Conservation (phyloP, 371 early-diverging fungal species). For the Actinomortierella wolfii region DNA sequence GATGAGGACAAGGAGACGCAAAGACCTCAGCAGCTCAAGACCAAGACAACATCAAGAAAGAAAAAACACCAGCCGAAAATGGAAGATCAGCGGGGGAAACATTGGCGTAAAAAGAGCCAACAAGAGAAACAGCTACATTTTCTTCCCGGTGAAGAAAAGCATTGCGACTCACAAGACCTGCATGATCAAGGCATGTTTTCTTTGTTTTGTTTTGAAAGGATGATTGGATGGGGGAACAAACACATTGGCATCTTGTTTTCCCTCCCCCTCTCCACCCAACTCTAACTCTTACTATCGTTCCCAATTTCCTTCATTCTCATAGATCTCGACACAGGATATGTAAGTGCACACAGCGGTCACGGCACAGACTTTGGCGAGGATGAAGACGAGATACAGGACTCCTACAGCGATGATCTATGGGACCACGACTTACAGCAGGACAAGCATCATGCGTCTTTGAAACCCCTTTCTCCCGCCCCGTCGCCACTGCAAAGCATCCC, state of each 20-base stretch:
- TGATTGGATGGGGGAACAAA: no score
- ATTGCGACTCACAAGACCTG: neutral
- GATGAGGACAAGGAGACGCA: neutral
- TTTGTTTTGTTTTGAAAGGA: no score
- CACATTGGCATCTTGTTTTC: no score
- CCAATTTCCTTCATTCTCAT: constrained; percentile 25
- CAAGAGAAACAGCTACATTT: neutral
- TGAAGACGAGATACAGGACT: constrained; percentile 22
- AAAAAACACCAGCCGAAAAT: no score
- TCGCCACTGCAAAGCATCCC: no score
- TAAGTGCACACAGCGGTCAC: constrained; percentile 47
- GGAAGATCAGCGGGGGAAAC: no score
- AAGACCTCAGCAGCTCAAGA: neutral
- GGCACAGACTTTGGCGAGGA: constrained; percentile 53
- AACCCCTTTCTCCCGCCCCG: no score
- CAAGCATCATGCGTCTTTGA: no score
- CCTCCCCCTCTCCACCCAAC: no score
- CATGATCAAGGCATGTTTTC: no score
- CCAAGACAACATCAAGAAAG: neutral
- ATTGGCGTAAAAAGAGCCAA: neutral
- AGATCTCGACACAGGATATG: constrained; percentile 50
- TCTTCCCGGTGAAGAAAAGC: neutral
- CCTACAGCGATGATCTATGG: no score
- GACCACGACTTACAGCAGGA: no score
- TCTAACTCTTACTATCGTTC: neutral